Base-by-base conservation (phyloP, 257 asterid genomes). In the Coffea eugenioides region DNA sequence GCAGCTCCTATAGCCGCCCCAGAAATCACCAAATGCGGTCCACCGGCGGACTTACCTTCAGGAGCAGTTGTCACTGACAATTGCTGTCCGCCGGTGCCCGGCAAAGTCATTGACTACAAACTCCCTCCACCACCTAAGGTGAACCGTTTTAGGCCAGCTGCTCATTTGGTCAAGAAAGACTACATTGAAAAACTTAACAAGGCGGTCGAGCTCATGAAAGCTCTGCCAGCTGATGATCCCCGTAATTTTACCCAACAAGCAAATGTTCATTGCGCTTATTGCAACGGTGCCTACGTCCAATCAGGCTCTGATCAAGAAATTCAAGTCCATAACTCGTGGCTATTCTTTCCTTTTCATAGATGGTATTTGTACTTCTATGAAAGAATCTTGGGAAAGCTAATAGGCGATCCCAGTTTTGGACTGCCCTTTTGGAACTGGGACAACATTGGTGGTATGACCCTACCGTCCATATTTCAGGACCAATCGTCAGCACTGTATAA, bases 291-390 rank as follows among this genome's bases (percentile, higher is more conserved):
- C n/a, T 82, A 82, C 45, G 34, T 6, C 0, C 77, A 82, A 48
- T 52, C 14, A 15, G 85, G 80, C 0, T 14, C 41, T 21, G 25
- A 73, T 5, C 4, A 73, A 25, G 75, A 76, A 31, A 21, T 85
- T n/a, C 84, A 82, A 66, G 69, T 85, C 21, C 88, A 82, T 25
- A 3, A 6, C 51, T 83, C 84, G 0, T 83, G 86, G 86, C 86
- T 80, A 15, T 83, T 83, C 73, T 83, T 82, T 69, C 88, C 88
- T 2, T 85, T 79, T 46, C 88, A 85, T 49, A 71, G 88, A 48
- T 85, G 81, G 83, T 84, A 84, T 36, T 45, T 84, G 18, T 79
- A 84, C 79, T 84, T 84, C 66, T 84, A 74, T 11, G 88, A 84
- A 34, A 78, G 83, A 72, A 84, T 84, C 48, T 71, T 81, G 79